phyloP scores from a whole-genome alignment of 2,329 filamentous ascomycete species.

The Acarospora socialis region DNA sequence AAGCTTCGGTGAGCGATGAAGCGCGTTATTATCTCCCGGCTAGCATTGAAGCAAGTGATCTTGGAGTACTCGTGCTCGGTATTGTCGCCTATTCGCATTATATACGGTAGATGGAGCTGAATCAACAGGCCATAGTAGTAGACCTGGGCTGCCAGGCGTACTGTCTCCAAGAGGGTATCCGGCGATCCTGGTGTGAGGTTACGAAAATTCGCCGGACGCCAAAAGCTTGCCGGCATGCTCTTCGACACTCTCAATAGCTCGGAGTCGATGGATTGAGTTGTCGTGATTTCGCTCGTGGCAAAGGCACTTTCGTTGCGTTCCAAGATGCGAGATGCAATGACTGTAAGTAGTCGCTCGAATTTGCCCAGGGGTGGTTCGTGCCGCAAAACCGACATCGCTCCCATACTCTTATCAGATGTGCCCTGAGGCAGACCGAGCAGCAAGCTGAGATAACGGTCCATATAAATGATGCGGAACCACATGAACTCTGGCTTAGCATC shows the following conservation, averaged over 20 bases:
- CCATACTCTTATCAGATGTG: slow-evolving; percentile 16
- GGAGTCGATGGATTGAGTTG: slow-evolving; percentile 22
- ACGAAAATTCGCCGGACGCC: slow-evolving; percentile 20
- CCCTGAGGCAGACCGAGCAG: slow-evolving; percentile 28
- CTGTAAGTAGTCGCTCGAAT: slow-evolving; percentile 21
- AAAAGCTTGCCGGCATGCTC: slow-evolving; percentile 24
- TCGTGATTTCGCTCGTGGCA: slow-evolving; percentile 14
- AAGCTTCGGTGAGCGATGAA: slow-evolving; percentile 23
- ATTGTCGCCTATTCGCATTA: slow-evolving; percentile 17
- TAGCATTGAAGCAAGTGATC: slow-evolving; percentile 25
- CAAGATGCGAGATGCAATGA: slow-evolving; percentile 25
- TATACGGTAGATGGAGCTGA: slow-evolving; percentile 29
- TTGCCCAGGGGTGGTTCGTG: slow-evolving; percentile 17
- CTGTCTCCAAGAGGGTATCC: slow-evolving; percentile 19
- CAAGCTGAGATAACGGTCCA: slow-evolving; percentile 27
- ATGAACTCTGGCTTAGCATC: slow-evolving; percentile 17
- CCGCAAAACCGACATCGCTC: slow-evolving; percentile 11
- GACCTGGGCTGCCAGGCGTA: slow-evolving; percentile 23
- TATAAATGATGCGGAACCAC: slow-evolving; percentile 27
- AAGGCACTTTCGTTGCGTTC: slow-evolving; percentile 22
- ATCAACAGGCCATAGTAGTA: slow-evolving; percentile 27
- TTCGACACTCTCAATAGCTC: slow-evolving; percentile 21
- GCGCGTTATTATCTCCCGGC: slow-evolving; percentile 26
- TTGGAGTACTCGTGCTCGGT: slow-evolving; percentile 21
- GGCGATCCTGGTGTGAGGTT: slow-evolving; percentile 9